Evolutionary conservation across 495 filamentous ascomycete species (phyloP).

Genomic region (Penicillium canescens): DNA sequence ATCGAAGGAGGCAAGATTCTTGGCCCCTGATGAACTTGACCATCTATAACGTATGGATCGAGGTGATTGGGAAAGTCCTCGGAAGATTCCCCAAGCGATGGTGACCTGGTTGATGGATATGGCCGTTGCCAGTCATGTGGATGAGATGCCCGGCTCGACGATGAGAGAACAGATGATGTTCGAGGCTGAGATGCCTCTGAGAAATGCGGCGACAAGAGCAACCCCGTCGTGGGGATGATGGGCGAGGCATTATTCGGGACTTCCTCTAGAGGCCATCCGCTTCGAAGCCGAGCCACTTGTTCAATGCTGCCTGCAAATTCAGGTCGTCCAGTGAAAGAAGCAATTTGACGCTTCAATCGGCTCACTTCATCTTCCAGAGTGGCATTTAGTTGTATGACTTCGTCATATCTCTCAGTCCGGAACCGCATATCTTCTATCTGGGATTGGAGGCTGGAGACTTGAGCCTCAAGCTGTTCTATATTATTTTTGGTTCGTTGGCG

Average conservation of each 20-base stretch:
- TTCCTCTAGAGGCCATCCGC: conserved; percentile 16
- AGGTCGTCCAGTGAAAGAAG: conserved; percentile 14
- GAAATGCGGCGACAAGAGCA: conserved; percentile 16
- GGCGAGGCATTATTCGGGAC: neutral
- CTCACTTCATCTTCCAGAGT: conserved; percentile 55
- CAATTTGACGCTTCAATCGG: conserved; percentile 42
- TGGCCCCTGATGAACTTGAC: conserved; percentile 12
- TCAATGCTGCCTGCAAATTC: conserved; percentile 11
- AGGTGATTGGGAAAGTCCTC: conserved; percentile 17
- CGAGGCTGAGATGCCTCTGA: conserved; percentile 12
- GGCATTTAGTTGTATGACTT: conserved; percentile 52
- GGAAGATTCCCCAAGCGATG: conserved; percentile 18
- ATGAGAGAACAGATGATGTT: conserved; percentile 10
- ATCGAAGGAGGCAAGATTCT: conserved; percentile 4
- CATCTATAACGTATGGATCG: conserved; percentile 21
- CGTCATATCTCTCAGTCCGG: conserved; percentile 48
- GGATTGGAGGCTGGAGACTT: conserved; percentile 47
- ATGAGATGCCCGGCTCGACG: conserved; percentile 17
- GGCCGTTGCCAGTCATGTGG: conserved; percentile 22
- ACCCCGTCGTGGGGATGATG: conserved; percentile 3
- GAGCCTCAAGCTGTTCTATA: conserved; percentile 55
- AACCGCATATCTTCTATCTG: conserved; percentile 51
- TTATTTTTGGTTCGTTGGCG: conserved; percentile 60
- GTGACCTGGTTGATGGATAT: conserved; percentile 18
- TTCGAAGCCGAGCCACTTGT: conserved; percentile 4